Evolutionary conservation across 257 asterid species (phyloP).

Genomic region (Petunia axillaris): DNA sequence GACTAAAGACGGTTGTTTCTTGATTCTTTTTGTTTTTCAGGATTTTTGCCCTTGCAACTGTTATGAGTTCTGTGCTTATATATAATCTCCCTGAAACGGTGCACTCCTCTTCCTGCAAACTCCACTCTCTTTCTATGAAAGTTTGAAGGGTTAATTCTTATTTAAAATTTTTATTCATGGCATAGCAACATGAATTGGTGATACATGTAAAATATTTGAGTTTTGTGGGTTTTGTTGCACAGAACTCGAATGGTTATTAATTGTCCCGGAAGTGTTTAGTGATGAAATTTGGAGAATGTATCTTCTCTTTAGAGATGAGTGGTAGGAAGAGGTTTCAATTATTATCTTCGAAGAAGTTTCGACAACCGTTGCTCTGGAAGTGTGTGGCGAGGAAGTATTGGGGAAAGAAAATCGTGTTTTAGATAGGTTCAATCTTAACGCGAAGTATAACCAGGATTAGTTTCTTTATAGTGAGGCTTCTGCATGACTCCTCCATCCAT

Average conservation of each 20-base stretch:
- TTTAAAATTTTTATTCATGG: neutral
- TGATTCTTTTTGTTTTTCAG: constrained; percentile 45
- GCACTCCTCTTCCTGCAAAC: constrained; percentile 43
- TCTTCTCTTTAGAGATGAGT: neutral
- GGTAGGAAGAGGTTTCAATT: neutral
- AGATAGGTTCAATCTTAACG: neutral
- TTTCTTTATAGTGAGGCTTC: neutral
- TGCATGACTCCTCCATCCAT: constrained; percentile 9
- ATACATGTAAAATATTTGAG: neutral
- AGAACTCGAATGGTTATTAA: neutral
- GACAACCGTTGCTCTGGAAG: neutral
- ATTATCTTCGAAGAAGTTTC: neutral
- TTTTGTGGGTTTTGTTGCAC: neutral
- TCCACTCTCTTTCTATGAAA: constrained; percentile 18
- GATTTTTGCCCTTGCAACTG: constrained; percentile 95
- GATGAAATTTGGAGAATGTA: neutral
- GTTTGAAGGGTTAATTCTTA: neutral
- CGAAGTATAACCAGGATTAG: constrained; percentile 8
- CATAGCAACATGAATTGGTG: neutral
- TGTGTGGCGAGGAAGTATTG: neutral
- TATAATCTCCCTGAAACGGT: constrained; percentile 99
- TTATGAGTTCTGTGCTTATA: constrained; percentile 94
- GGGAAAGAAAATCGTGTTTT: neutral
- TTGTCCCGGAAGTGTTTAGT: constrained; percentile 8
- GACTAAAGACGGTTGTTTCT: neutral